phyloP scores from a whole-genome alignment of 208 protist genomes.

The Plasmodiophora brassicae region DNA sequence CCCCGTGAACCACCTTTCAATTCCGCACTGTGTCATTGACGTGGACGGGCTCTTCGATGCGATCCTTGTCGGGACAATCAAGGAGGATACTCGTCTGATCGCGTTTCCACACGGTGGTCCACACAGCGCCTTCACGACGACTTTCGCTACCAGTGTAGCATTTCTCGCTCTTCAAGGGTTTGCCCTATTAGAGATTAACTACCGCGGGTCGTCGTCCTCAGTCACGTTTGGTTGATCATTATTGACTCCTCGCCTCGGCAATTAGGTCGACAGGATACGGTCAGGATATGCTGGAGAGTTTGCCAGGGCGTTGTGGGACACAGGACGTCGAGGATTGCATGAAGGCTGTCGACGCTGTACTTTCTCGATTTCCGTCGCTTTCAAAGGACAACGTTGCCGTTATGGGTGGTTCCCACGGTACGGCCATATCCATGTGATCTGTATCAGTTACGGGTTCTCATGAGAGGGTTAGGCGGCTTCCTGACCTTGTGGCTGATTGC shows the following conservation, averaged over 20 bases:
- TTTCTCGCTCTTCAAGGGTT: neutral
- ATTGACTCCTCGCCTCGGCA: neutral
- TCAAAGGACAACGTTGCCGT: neutral
- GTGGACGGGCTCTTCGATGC: neutral
- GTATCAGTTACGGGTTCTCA: neutral
- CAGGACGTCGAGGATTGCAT: neutral
- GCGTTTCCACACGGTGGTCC: neutral
- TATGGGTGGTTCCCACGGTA: neutral
- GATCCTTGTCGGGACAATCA: neutral
- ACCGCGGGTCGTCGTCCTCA: neutral
- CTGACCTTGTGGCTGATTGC: neutral
- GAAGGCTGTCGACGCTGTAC: neutral
- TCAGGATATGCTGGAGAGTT: neutral
- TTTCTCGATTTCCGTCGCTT: neutral
- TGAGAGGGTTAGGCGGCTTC: neutral
- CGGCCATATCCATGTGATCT: neutral
- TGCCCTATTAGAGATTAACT: neutral
- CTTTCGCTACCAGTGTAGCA: neutral
- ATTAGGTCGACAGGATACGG: neutral
- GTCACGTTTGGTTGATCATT: neutral
- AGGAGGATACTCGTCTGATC: neutral
- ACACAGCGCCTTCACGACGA: neutral
- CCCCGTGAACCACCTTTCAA: neutral
- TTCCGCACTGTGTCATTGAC: neutral
- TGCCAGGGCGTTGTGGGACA: neutral